Evolutionary conservation across 208 protist species (phyloP).

Genomic region (Acanthamoeba castellanii): DNA sequence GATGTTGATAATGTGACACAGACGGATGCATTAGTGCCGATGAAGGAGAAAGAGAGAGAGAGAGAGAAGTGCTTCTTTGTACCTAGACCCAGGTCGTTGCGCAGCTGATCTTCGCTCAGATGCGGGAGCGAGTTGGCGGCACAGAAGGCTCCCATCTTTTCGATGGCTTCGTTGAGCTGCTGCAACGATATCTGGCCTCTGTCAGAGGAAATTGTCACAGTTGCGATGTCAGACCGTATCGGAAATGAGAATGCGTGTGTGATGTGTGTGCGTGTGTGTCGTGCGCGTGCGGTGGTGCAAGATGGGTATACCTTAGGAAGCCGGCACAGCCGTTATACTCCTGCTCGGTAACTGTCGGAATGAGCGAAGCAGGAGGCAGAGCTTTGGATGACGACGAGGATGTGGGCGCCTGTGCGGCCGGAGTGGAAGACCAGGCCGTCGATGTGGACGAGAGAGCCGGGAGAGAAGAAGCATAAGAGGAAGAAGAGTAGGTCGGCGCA

Average conservation of each 20-base stretch:
- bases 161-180: background rate
- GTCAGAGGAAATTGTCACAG: background rate
- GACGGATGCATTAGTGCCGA: no score
- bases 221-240: background rate
- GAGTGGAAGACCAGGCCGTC: background rate
- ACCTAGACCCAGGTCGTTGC: constrained; percentile 14
- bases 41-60: background rate
- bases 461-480: no score
- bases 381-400: background rate
- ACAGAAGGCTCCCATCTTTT: background rate
- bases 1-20: background rate
- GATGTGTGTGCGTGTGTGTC: background rate
- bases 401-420: background rate
- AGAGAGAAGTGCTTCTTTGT: background rate
- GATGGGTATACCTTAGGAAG: background rate
- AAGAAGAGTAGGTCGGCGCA: no score
- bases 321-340: background rate
- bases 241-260: background rate
- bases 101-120: background rate
- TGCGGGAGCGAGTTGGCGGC: background rate
- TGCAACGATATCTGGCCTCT: background rate
- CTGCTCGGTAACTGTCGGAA: background rate
- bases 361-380: background rate
- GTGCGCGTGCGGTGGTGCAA: background rate
- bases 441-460: no score